Evolutionary conservation across 2,329 filamentous ascomycete species (phyloP), one percentile per base, ranked within the genome.

Genomic region (Ceratocystis cacaofunesta): DNA sequence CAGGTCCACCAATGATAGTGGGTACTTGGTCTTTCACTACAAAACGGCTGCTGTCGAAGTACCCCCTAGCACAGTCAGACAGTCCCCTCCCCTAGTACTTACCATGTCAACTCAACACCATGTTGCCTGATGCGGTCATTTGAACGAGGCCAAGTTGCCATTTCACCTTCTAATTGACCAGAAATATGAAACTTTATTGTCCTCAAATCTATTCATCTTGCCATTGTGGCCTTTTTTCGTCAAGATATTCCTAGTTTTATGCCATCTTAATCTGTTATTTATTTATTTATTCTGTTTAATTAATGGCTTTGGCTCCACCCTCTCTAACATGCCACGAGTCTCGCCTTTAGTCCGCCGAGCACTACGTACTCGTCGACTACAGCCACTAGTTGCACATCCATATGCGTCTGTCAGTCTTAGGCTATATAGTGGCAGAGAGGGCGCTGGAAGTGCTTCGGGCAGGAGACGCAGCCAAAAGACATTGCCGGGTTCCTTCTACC

Each of bases 401-500:
- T 19, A 55, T 30, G 44, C 30, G 28, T 12, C 22, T 6, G 52
- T 44, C 25, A 48, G 55, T 10, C 19, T 28, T 7, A 41, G 50
- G 25, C 19, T 44, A 12, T 62, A 44, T 22, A 46, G 61, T 17
- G 36, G 30, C n/a, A 36, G 15, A n/a, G 30, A 8, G 17, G 7
- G 7, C 55, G 28, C 15, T n/a, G 32, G 17, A 10, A 36, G 2
- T 30, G 10, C 25, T 10, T 1, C 15, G 17, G 3, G 63, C 52
- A 41, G 52, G 8, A 52, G 41, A 55, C n/a, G 41, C 12, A 41
- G 32, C 30, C 36, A 57, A 15, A 61, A 62, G 12, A 52, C 52
- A 17, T 30, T 61, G 25, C 55, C 63, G 22, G 66, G 66, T 28
- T 63, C 60, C 17, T 67, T 65, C 28, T 67, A 67, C 17, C 63